Evolutionary conservation across 805 yeast species (phyloP).

Genomic region (Kurtzmaniella fragi): DNA sequence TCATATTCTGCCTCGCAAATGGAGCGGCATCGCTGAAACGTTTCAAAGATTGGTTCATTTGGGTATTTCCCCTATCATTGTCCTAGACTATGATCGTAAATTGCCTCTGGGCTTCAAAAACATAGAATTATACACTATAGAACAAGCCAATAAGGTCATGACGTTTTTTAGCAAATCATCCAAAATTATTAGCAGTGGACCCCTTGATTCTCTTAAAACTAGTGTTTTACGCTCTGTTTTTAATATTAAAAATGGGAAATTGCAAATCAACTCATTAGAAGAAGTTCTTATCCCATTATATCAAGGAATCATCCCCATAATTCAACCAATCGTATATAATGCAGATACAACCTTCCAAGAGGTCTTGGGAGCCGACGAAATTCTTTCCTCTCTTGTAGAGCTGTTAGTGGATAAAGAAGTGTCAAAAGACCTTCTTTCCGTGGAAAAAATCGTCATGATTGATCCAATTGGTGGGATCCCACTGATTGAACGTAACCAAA

Average conservation of each 20-base stretch:
- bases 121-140: conserved; percentile 25
- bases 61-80: conserved; percentile 72
- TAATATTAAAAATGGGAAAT: conserved; percentile 7
- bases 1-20: conserved; percentile 21
- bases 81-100: conserved; percentile 46
- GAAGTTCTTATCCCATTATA: conserved; percentile 35
- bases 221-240: conserved; percentile 25
- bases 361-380: conserved; percentile 17
- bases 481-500: conserved; percentile 69
- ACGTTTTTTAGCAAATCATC: conserved; percentile 15
- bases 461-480: conserved; percentile 92
- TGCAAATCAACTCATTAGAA: conserved; percentile 16
- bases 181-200: conserved; percentile 10
- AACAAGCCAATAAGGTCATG: conserved; percentile 26
- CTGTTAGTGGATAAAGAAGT: conserved; percentile 15
- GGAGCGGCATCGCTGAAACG: conserved; percentile 52
- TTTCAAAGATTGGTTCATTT: conserved; percentile 49
- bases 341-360: conserved; percentile 21
- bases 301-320: conserved; percentile 54
- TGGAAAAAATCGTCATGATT: conserved; percentile 78
- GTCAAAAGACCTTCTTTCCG: conserved; percentile 33
- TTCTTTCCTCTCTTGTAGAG: conserved; percentile 21
- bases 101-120: conserved; percentile 22
- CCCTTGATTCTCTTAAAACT: conserved; percentile 14
- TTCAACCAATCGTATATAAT: conserved; percentile 54